A percentile compares a stretch with the other conserved stretches of the same genome.
phyloP scores from a whole-genome alignment of 176 grass and related monocot genomes.

The Juncus inflexus region DNA sequence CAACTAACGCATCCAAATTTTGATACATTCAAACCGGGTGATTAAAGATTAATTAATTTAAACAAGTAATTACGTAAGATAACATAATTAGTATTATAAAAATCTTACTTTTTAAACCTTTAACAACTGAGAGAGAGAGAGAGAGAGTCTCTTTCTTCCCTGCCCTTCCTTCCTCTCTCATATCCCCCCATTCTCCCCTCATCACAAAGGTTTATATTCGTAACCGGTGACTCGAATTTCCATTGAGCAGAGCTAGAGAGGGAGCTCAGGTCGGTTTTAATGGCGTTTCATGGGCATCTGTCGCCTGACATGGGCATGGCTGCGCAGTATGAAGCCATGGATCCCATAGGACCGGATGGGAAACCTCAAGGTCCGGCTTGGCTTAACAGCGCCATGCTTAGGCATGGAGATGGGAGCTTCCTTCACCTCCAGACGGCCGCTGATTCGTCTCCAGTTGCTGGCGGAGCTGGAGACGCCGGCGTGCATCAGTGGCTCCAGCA shows the following conservation, averaged over 20 bases:
- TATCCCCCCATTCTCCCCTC: constrained; percentile 14
- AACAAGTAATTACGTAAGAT: constrained; percentile 29
- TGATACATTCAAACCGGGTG: constrained; percentile 22
- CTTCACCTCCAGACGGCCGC: constrained; percentile 65
- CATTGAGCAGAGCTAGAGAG: not conserved
- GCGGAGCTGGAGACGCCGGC: constrained; percentile 10
- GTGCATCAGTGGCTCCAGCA: constrained; percentile 30
- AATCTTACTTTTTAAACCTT: constrained; percentile 11
- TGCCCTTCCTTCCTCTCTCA: constrained; percentile 23
- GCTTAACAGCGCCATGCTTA: constrained; percentile 50
- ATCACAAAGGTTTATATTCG: constrained; percentile 29
- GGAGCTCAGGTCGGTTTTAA: not conserved
- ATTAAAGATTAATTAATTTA: constrained; percentile 19
- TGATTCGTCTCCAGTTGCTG: constrained; percentile 37
- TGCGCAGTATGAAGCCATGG: constrained; percentile 27
- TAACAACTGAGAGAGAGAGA: constrained; percentile 23
- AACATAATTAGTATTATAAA: constrained; percentile 26
- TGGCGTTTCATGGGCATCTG: constrained; percentile 58
- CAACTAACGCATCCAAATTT: constrained; percentile 35
- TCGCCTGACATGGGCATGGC: constrained; percentile 52
- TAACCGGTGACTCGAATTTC: not conserved
- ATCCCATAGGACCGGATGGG: constrained; percentile 15
- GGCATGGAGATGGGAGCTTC: constrained; percentile 67
- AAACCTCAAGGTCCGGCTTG: constrained; percentile 42
- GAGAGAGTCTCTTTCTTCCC: constrained; percentile 11